A percentile compares a stretch with the other conserved stretches of the same genome.
phyloP scores from a whole-genome alignment of 208 protist genomes.

The Strigomonas galati region DNA sequence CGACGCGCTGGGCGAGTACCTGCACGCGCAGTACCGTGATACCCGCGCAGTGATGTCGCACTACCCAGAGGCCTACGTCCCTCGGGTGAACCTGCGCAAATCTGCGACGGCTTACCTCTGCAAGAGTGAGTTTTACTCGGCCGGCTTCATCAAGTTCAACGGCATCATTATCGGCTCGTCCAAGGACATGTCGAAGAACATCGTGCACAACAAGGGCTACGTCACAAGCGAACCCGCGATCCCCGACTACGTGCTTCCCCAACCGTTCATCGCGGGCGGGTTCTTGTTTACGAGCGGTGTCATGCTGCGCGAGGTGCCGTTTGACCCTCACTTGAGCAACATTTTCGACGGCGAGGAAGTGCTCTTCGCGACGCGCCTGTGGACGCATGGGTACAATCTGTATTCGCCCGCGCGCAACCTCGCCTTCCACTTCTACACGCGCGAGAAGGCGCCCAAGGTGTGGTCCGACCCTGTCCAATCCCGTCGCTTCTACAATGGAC shows the following conservation, averaged over 20 bases:
- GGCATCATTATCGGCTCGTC: conserved; percentile 27
- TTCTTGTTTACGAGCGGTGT: conserved; percentile 50
- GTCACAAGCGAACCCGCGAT: conserved; percentile 9
- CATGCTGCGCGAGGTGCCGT: conserved; percentile 87
- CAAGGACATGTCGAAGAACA: not conserved
- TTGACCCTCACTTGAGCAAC: conserved; percentile 89
- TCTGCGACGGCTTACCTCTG: conserved; percentile 62
- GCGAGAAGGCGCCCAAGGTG: conserved; percentile 55
- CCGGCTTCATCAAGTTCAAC: conserved; percentile 38
- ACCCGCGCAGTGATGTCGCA: conserved; percentile 65
- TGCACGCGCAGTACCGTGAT: conserved; percentile 34
- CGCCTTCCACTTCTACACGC: conserved; percentile 81
- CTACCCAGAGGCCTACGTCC: conserved; percentile 57
- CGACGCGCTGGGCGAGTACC: conserved; percentile 46
- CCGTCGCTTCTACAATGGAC: not conserved
- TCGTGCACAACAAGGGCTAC: conserved; percentile 37
- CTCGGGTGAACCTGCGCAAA: conserved; percentile 8
- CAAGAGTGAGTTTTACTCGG: conserved; percentile 35
- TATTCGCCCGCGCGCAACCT: conserved; percentile 73
- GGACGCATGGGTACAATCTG: conserved; percentile 92
- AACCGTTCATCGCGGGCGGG: conserved; percentile 77
- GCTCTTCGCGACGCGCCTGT: conserved; percentile 80
- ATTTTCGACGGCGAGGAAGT: conserved; percentile 95
- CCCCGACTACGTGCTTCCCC: conserved; percentile 37
- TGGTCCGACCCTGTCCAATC: conserved; percentile 26